Evolutionary conservation across 2,329 filamentous ascomycete genomes (phyloP).

Genomic region (Aspergillus sp.): DNA sequence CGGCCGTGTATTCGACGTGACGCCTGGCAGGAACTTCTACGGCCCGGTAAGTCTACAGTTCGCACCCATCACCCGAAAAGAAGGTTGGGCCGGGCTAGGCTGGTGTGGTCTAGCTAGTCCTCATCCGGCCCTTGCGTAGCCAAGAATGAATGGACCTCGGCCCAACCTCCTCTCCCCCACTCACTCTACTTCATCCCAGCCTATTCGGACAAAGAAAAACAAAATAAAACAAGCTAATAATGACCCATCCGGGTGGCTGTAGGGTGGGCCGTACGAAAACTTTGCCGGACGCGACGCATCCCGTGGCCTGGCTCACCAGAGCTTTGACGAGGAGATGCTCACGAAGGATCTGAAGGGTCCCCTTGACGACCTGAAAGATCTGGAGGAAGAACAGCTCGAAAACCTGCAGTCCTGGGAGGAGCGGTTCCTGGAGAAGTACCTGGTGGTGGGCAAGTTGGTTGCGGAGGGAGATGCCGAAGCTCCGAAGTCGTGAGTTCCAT

Average conservation of each 20-base stretch:
- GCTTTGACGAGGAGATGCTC: constrained; percentile 93
- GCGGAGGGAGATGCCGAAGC: constrained; percentile 55
- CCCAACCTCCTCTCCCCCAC: background rate
- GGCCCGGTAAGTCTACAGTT: constrained; percentile 58
- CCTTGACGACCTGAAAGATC: constrained; percentile 70
- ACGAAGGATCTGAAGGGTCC: constrained; percentile 85
- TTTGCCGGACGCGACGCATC: constrained; percentile 92
- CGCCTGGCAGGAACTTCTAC: constrained; percentile 86
- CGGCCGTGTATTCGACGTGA: constrained; percentile 88
- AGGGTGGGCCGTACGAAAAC: constrained; percentile 88
- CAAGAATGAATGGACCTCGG: background rate
- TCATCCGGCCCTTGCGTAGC: background rate
- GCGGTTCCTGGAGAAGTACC: constrained; percentile 88
- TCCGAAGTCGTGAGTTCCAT: constrained; percentile 20
- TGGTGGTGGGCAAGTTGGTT: constrained; percentile 87
- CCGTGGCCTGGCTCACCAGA: constrained; percentile 82
- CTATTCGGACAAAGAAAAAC: constrained; percentile 6
- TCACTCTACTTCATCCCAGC: background rate
- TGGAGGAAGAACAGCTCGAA: constrained; percentile 75
- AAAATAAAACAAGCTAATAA: background rate
- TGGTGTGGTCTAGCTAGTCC: background rate
- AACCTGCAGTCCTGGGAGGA: constrained; percentile 90
- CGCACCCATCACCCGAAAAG: background rate
- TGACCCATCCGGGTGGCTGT: background rate
- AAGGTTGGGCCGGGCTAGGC: background rate